Conservation (phyloP, 257 asterid species). For the Solanum arcanum region DNA sequence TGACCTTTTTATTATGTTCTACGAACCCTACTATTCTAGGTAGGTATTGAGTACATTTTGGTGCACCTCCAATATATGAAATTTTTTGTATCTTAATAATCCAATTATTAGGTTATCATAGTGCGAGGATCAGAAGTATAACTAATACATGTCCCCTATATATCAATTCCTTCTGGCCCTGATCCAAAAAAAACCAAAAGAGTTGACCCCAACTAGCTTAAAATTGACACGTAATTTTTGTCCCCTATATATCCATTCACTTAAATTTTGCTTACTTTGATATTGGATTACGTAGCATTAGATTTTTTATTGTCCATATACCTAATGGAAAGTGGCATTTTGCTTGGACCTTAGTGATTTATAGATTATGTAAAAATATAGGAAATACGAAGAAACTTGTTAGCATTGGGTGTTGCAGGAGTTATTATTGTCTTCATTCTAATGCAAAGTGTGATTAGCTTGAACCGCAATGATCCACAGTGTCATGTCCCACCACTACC, state of each 20-base stretch:
- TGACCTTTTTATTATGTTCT: neutral
- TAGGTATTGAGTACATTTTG: neutral
- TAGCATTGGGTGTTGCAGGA: neutral
- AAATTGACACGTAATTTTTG: neutral
- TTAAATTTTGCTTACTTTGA: neutral
- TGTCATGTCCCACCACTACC: too few species aligned
- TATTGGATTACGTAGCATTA: neutral
- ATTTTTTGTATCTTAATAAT: neutral
- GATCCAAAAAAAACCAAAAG: neutral
- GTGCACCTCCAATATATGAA: neutral
- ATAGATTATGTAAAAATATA: neutral
- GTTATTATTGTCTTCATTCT: too few species aligned
- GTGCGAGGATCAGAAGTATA: neutral
- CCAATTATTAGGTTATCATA: neutral
- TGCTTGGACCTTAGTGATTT: neutral
- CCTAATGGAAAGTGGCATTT: neutral
- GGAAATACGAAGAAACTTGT: neutral
- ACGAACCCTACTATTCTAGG: neutral
- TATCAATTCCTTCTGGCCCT: neutral
- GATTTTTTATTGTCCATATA: too few species aligned
- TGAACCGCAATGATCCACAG: neutral
- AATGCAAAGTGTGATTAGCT: neutral
- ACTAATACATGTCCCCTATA: neutral
- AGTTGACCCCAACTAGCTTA: neutral
- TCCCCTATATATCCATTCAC: too few species aligned